Evolutionary conservation across 1,139 yeast genomes (phyloP).

Genomic region (Yamadazyma trypodendri): DNA sequence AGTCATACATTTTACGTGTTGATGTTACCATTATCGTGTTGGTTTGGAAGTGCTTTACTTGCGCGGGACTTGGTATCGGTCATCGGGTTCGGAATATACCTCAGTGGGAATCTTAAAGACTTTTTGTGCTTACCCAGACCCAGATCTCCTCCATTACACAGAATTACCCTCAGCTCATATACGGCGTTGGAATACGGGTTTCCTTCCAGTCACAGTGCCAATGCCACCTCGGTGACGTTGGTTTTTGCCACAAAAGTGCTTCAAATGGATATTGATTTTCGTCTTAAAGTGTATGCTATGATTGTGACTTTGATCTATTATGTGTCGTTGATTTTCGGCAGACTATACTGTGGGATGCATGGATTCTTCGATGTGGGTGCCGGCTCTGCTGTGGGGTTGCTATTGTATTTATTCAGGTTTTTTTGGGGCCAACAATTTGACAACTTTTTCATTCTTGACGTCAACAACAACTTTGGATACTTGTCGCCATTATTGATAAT

Average conservation of each 20-base stretch:
- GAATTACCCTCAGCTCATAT: constrained; percentile 85
- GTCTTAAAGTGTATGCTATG: constrained; percentile 22
- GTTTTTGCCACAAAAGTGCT: constrained; percentile 28
- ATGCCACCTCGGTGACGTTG: constrained; percentile 78
- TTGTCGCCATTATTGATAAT: constrained; percentile 40
- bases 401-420: constrained; percentile 43
- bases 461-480: constrained; percentile 20
- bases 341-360: constrained; percentile 97
- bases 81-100: constrained; percentile 80
- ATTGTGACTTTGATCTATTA: constrained; percentile 41
- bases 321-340: constrained; percentile 68
- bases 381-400: constrained; percentile 65
- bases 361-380: constrained; percentile 75
- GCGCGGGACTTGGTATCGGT: constrained; percentile 73
- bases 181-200: constrained; percentile 94
- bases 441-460: constrained; percentile 25
- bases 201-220: constrained; percentile 91
- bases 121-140: constrained; percentile 90
- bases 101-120: constrained; percentile 80
- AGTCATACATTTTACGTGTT: constrained; percentile 91
- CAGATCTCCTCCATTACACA: constrained; percentile 82
- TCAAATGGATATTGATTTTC: constrained; percentile 10
- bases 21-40: constrained; percentile 79
- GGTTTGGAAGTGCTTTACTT: constrained; percentile 69
- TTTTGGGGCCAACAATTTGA: constrained; percentile 42